Evolutionary conservation across 768 basidiomycete species (phyloP), one percentile per base, ranked within the genome.

Genomic region (Mycena crocata): DNA sequence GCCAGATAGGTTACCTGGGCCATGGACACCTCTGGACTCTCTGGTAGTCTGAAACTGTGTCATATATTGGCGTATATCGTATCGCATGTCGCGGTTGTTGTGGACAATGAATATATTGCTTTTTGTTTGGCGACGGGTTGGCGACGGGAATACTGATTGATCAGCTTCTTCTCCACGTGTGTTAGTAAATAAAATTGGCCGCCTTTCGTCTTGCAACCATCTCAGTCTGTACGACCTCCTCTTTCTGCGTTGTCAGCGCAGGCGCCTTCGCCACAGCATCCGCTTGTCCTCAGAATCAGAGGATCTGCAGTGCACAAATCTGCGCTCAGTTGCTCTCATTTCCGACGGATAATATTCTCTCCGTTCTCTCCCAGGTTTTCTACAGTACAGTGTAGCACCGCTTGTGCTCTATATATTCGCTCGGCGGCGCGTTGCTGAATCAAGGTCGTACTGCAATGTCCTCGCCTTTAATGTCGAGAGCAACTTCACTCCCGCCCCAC

Each of bases 381-480:
- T 57, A 61, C 32, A 58, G 35, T 58, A 65, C 55, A 31, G 30
- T 57, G 49, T 28, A 44, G 60, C 66, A 62, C 61, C 54, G 60
- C 55, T 42, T 56, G 60, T 62, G 49, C 66, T 39, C 55, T 49
- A 46, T 58, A 50, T 56, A 57, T 54, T 49, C 49, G 6, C 23
- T 44, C 40, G 56, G 56, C 60, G 61, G 66, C 60, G 61, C 61
- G 61, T 67, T 58, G 66, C 45, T 54, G 35, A 55, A 39, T 21
- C 39, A 17, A 42, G 26, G 5, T n/a, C 28, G 50, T 30, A 13
- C 26, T 61, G 58, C 64, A 67, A 70, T 70, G 69, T 40, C 57
- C 30, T 74, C 37, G 67, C 74, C 56, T 64, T 73, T 62, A 76
- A 75, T 70, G n/a, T 70, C 40, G 32, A 65, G 56, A 49, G 56